Conservation (phyloP, 345 rosid genomes). For the Gossypium anomalum region DNA sequence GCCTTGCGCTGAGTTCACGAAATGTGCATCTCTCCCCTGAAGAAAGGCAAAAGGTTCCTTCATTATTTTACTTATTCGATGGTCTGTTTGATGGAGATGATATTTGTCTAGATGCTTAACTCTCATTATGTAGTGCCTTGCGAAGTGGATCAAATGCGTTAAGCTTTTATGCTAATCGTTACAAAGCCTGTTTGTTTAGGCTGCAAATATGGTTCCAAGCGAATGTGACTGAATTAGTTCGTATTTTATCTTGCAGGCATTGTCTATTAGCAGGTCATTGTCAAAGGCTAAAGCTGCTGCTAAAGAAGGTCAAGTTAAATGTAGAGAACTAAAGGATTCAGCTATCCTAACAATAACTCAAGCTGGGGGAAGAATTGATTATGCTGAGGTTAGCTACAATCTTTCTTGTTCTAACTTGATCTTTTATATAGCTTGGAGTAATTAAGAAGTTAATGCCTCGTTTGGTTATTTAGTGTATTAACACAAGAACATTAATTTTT, state of each 20-base stretch:
- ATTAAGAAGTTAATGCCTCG: not conserved
- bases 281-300: slow-evolving; percentile 45
- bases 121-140: not conserved
- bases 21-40: slow-evolving; percentile 67
- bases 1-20: slow-evolving; percentile 88
- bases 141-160: not conserved
- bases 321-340: slow-evolving; percentile 41
- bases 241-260: slow-evolving; percentile 43
- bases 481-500: no score
- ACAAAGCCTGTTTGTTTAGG: not conserved
- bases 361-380: slow-evolving; percentile 77
- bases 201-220: not conserved
- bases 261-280: slow-evolving; percentile 72
- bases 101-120: not conserved
- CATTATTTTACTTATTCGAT: not conserved
- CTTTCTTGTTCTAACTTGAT: not conserved
- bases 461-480: no score
- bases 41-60: slow-evolving; percentile 58
- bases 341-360: slow-evolving; percentile 43
- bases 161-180: not conserved
- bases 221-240: not conserved
- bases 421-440: not conserved
- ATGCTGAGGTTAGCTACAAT: slow-evolving; percentile 57
- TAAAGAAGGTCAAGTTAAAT: slow-evolving; percentile 38
- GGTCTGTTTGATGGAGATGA: not conserved